Evolutionary conservation across 2,329 filamentous ascomycete species (phyloP).

Genomic region (Verticillium longisporum): DNA sequence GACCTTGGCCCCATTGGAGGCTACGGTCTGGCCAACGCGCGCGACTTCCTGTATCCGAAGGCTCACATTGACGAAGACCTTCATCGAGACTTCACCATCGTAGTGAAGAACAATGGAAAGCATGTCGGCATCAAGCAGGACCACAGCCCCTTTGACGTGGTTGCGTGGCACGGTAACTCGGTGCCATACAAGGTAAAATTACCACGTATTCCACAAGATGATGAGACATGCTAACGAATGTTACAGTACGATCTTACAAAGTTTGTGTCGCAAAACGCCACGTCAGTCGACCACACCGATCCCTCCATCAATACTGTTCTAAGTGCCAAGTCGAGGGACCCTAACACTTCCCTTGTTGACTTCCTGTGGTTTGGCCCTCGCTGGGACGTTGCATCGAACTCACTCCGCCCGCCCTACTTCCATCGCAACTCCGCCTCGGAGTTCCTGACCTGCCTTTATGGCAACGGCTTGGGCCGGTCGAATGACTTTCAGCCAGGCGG

Average conservation of each 20-base stretch:
- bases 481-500: constrained; percentile 40
- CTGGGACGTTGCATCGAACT: constrained; percentile 52
- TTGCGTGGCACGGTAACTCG: constrained; percentile 60
- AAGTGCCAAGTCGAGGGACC: constrained; percentile 46
- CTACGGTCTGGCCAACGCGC: constrained; percentile 55
- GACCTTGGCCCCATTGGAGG: constrained; percentile 60
- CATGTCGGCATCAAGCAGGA: constrained; percentile 52
- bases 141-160: constrained; percentile 60
- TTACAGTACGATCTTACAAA: constrained; percentile 42
- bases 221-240: constrained; percentile 1
- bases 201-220: background rate
- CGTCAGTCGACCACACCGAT: constrained; percentile 53
- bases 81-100: constrained; percentile 22
- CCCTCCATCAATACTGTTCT: constrained; percentile 56
- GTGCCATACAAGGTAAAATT: constrained; percentile 33
- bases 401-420: constrained; percentile 56
- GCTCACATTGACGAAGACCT: constrained; percentile 38
- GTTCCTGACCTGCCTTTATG: constrained; percentile 45
- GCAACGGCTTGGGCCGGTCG: constrained; percentile 17
- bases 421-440: constrained; percentile 54
- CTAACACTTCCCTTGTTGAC: constrained; percentile 48
- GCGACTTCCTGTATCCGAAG: constrained; percentile 57
- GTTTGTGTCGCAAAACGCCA: constrained; percentile 41
- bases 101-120: constrained; percentile 53
- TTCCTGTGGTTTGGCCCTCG: constrained; percentile 59